Base-by-base conservation (phyloP, 352 stramenopile species). In the Phytophthora capsici region DNA sequence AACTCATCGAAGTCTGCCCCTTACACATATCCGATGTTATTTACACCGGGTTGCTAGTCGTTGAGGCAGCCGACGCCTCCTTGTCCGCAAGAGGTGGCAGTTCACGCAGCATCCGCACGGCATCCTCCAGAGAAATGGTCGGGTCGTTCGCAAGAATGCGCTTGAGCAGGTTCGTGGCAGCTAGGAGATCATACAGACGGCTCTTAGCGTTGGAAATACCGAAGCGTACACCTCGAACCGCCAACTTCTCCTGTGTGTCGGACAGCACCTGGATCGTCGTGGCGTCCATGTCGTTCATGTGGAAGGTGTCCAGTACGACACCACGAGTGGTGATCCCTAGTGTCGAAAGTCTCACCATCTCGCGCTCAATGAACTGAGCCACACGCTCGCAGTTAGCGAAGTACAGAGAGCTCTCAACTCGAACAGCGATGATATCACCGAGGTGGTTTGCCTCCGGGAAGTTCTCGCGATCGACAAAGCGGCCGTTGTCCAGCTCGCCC, bases 211-310 rank as follows among this genome's bases (percentile, higher is more conserved):
- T 66, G 1, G 58, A 40, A 4, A 66, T 53, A 16, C 28, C 58
- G 40, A 66, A 66, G 22, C 48, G 58, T 40, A 66, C 58, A 4
- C 55, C 55, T 17, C 58, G 58, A 17, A 66, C 58, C 9, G 58
- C 58, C 38, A 66, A 19, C 41, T 66, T 66, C 32, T 66, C 58
- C 30, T 66, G 58, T 7, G 40, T 66, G 28, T 66, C 58, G 14
- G 58, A 66, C 30, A 66, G 14, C 40, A 66, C 57, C 28, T 66
- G 57, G 23, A 66, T 66, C 38, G 57, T 59, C 10, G 57, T 66
- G n/a, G 57, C 58, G n/a, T 66, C 58, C 58, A 66, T 66, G 41
- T 66, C 58, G 49, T 66, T 66, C 58, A 66, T 66, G 49, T 66
- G 49, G 32, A 66, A 55, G 16, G 32, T 60, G 58, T 66, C 58